Conservation (phyloP, 768 basidiomycete species). For the Termitomyces sp. region DNA sequence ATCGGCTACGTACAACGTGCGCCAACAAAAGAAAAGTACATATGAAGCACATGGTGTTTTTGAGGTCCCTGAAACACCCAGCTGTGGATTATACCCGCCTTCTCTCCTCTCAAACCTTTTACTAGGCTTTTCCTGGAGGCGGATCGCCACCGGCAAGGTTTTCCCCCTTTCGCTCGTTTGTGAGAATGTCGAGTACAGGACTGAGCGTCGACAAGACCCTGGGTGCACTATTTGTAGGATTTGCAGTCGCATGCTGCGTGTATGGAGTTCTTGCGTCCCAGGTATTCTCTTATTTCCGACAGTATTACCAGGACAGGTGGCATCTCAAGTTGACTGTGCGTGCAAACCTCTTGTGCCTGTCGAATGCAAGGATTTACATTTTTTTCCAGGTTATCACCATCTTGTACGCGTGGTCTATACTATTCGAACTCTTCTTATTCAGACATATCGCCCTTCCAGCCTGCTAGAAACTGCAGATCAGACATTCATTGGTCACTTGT, state of each 20-base stretch:
- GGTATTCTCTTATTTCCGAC: constrained; percentile 46
- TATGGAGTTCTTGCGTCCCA: constrained; percentile 54
- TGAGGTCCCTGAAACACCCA: not conserved
- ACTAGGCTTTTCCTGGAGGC: not conserved
- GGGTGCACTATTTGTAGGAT: constrained; percentile 57
- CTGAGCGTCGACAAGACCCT: constrained; percentile 41
- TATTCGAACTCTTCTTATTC: not conserved
- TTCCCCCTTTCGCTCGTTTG: not conserved
- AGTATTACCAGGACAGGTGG: constrained; percentile 47
- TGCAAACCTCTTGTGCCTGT: constrained; percentile 3
- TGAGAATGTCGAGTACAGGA: constrained; percentile 6
- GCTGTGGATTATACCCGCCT: not conserved
- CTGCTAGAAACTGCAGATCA: constrained; percentile 51
- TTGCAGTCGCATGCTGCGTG: constrained; percentile 43
- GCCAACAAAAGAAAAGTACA: not conserved
- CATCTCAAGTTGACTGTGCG: constrained; percentile 49
- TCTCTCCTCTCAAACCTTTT: not conserved
- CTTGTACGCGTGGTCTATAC: constrained; percentile 20
- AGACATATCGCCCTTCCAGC: constrained; percentile 20
- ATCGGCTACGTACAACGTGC: not conserved
- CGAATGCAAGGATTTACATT: not conserved
- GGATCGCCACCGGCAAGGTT: not conserved
- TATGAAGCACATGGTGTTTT: not conserved
- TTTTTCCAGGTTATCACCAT: constrained; percentile 30
- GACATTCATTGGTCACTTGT: constrained; percentile 46